phyloP scores from a whole-genome alignment of 768 basidiomycete genomes.

The Boletus pseudo-olivaceus region DNA sequence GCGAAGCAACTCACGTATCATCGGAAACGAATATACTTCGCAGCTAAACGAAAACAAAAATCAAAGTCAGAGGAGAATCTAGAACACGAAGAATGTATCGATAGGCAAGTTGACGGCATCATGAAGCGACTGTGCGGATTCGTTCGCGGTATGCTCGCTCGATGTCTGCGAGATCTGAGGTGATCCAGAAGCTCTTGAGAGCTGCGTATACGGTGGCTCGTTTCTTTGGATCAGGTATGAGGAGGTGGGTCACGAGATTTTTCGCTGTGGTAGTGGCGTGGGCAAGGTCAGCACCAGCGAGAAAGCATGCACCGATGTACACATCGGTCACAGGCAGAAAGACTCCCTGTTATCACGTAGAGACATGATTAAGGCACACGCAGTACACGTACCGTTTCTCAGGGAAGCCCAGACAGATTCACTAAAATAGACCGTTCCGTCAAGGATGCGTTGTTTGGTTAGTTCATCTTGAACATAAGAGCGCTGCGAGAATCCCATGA shows the following conservation, averaged over 20 bases:
- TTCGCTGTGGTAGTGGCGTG: slow-evolving; percentile 37
- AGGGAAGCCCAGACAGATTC: slow-evolving; percentile 52
- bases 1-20: not conserved
- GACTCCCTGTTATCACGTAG: not conserved
- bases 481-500: slow-evolving; percentile 28
- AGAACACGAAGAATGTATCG: not conserved
- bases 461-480: slow-evolving; percentile 49
- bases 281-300: slow-evolving; percentile 6
- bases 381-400: slow-evolving; percentile 50
- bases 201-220: slow-evolving; percentile 66
- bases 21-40: not conserved
- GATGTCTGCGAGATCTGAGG: slow-evolving; percentile 56
- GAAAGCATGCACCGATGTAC: not conserved
- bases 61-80: not conserved
- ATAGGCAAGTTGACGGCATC: not conserved
- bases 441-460: slow-evolving; percentile 68
- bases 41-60: not conserved
- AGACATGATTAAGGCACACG: not conserved
- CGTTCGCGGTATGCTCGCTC: slow-evolving; percentile 58
- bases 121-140: slow-evolving; percentile 31
- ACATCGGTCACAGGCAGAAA: not conserved
- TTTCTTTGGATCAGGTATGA: slow-evolving; percentile 51
- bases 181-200: slow-evolving; percentile 65
- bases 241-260: slow-evolving; percentile 54
- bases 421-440: slow-evolving; percentile 56